Conservation (phyloP, 495 filamentous ascomycete genomes). For the Neurospora sp. region DNA sequence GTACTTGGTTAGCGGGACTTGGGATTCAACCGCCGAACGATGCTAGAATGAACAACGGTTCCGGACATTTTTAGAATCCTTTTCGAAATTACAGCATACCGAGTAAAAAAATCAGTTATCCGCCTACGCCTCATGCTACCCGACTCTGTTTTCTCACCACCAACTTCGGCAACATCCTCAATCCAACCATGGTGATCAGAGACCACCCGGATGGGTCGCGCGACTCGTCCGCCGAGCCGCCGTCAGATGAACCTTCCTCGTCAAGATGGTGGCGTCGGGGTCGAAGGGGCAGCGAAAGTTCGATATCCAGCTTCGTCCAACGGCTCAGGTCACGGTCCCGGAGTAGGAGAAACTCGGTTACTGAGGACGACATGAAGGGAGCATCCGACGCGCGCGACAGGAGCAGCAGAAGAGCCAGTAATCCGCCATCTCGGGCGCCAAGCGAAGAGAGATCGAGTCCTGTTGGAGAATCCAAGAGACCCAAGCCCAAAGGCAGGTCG, state of each 20-base stretch:
- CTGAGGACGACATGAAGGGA: not conserved
- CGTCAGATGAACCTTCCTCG: not conserved
- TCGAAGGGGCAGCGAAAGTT: not conserved
- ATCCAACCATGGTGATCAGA: not conserved
- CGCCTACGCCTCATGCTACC: not conserved
- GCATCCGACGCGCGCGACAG: not conserved
- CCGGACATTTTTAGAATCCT: not conserved
- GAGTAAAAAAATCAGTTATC: not conserved
- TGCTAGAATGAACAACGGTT: not conserved
- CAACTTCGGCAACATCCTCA: not conserved
- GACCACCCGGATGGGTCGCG: not conserved
- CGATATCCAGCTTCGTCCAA: not conserved
- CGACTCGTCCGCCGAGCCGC: not conserved
- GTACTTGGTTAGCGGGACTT: not conserved
- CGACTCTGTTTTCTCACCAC: not conserved
- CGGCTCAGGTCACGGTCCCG: not conserved
- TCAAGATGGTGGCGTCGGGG: not conserved
- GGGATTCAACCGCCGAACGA: not conserved
- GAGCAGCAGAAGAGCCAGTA: not conserved
- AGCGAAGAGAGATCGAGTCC: not conserved
- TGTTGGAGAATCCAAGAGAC: not conserved
- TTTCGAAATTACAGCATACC: not conserved
- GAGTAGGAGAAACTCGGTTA: not conserved
- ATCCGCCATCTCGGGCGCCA: not conserved
- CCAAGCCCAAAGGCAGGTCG: conserved; percentile 9